Evolutionary conservation across 2,329 filamentous ascomycete species (phyloP), one percentile per base, ranked within the genome.

Genomic region (Aspergillus sp.): DNA sequence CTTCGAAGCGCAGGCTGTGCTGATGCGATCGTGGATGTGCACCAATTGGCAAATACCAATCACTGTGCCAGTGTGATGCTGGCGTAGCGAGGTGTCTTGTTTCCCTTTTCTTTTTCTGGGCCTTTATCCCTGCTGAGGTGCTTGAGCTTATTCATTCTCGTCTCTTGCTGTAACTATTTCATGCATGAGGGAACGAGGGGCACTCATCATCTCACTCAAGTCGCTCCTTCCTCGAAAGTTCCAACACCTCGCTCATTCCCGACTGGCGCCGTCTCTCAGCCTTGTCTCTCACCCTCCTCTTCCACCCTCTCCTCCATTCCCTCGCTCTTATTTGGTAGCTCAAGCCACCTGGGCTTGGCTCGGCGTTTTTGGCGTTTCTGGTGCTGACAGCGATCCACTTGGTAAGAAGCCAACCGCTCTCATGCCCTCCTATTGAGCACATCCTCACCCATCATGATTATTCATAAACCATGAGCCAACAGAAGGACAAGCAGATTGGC

Each of bases 91-190:
- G 24, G 9, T 30, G 3, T 30, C 27, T 30, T 30, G 27, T 30
- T 34, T 22, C 34, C 30, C 48, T 20, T 41, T 47, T 54, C 39
- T 54, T 33, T 30, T 30, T 17, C 34, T 15, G 15, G 4, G 37
- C 41, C 8, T 39, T 24, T 41, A 47, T 20, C 51, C 51, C 41
- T 54, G 51, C 37, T 54, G 51, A n/a, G 27, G n/a, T 41, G n/a
- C 30, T 54, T 54, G 51, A 54, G 51, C 51, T 54, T 54, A 41
- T 48, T 37, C 51, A 40, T 48, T 11, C 20, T 34, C 46, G 5
- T n/a, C 27, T 37, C 12, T 46, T 20, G 19, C 44, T 46, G 22
- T 20, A 20, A 20, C 24, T 47, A 54, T 48, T 54, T 48, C 51
- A 41, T 54, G 51, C 51, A 54, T 54, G 51, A 54, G 44, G 51